Evolutionary conservation across 257 asterid species (phyloP).

Genomic region (Petunia secreta): DNA sequence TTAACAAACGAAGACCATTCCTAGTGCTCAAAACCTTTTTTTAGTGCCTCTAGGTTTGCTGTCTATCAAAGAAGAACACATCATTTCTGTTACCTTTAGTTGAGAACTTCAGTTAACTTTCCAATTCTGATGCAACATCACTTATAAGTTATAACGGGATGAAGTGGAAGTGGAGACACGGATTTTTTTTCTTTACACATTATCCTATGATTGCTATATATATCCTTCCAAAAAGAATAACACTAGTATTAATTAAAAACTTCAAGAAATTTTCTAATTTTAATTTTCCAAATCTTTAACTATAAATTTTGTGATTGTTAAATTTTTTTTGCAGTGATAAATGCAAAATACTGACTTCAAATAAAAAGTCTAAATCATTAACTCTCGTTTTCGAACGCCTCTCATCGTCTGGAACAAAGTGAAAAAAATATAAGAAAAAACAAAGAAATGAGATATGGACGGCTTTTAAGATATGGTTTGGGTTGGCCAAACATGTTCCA

Average conservation of each 20-base stretch:
- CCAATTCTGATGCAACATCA: constrained; percentile 17
- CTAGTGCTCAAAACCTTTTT: background rate
- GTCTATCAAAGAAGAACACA: constrained; percentile 23
- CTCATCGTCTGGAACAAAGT: background rate
- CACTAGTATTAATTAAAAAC: background rate
- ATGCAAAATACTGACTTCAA: no score
- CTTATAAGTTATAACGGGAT: background rate
- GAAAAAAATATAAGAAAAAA: background rate
- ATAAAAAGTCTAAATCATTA: no score
- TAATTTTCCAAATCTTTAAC: background rate
- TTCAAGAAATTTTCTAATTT: no score
- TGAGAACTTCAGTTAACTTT: background rate
- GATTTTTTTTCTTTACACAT: background rate
- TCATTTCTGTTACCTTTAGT: background rate
- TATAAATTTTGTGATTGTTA: background rate
- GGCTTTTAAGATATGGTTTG: constrained; percentile 8
- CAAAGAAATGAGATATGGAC: background rate
- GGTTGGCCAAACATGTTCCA: constrained; percentile 12
- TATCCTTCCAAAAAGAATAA: background rate
- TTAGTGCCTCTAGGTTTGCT: constrained; percentile 11
- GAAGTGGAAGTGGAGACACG: background rate
- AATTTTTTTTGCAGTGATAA: no score
- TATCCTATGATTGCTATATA: background rate
- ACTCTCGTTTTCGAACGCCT: no score
- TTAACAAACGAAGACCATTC: constrained; percentile 7